Evolutionary conservation across 768 basidiomycete species (phyloP).

Genomic region (Gyrodon lividus): DNA sequence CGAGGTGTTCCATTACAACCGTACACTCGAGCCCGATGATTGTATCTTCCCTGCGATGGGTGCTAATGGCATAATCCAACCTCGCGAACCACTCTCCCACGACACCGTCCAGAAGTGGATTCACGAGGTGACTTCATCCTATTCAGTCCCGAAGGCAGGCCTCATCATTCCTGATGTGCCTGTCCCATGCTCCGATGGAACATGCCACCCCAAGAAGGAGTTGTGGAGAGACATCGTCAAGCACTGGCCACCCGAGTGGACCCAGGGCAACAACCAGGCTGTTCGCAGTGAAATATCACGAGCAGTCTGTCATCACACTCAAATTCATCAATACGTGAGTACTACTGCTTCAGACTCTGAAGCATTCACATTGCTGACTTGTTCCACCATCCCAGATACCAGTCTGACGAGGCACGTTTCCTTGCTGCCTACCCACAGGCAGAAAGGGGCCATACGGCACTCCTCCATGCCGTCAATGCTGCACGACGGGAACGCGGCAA

Average conservation of each 20-base stretch:
- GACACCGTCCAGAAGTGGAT: conserved; percentile 31
- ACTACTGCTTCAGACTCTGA: too few relatives aligned
- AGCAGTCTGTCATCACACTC: not conserved
- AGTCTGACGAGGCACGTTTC: too few relatives aligned
- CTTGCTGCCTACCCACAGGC: too few relatives aligned
- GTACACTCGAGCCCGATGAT: conserved; percentile 23
- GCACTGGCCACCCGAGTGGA: conserved; percentile 4
- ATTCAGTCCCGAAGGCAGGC: not conserved
- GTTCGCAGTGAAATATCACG: not conserved
- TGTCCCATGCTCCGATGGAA: not conserved
- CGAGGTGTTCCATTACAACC: not conserved
- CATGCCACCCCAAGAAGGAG: not conserved
- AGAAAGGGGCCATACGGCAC: too few relatives aligned
- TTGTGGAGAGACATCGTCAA: conserved; percentile 8
- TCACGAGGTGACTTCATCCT: conserved; percentile 18
- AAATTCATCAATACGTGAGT: conserved; percentile 9
- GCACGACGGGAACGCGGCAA: too few relatives aligned
- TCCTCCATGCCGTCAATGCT: too few relatives aligned
- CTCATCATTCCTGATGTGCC: conserved; percentile 1
- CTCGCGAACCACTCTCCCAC: conserved; percentile 26
- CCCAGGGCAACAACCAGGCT: not conserved
- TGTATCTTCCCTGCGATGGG: conserved; percentile 34
- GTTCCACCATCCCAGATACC: too few relatives aligned
- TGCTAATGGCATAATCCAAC: conserved; percentile 25
- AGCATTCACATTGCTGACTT: too few relatives aligned